Evolutionary conservation across 108 stramenopile genomes (phyloP).

Genomic region (Schizochytrium sp.): DNA sequence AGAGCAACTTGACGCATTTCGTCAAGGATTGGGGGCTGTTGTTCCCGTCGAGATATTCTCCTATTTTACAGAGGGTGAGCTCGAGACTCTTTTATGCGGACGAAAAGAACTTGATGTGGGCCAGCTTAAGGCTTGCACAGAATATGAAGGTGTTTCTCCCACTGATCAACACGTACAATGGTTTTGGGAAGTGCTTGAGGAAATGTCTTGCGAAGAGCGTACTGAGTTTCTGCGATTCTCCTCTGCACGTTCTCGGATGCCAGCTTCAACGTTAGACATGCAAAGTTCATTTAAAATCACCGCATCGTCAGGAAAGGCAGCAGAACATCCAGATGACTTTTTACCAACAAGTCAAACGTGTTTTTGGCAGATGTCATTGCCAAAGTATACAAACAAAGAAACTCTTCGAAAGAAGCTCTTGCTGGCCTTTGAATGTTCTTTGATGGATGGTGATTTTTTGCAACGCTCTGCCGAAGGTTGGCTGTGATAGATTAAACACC

Average conservation of each 20-base stretch:
- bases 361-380: constrained; percentile 92
- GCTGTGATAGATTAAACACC: neutral
- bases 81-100: constrained; percentile 89
- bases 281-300: constrained; percentile 75
- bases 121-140: constrained; percentile 84
- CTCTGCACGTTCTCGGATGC: constrained; percentile 94
- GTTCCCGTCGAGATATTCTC: constrained; percentile 90
- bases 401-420: constrained; percentile 85
- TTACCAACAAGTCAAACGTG: constrained; percentile 95
- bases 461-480: constrained; percentile 72
- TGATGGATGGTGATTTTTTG: constrained; percentile 97
- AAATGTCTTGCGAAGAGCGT: constrained; percentile 87
- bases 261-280: constrained; percentile 86
- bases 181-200: constrained; percentile 92
- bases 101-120: constrained; percentile 94
- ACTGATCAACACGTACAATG: constrained; percentile 81
- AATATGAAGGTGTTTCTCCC: constrained; percentile 89
- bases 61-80: constrained; percentile 85
- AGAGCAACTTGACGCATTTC: constrained; percentile 84
- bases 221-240: constrained; percentile 94
- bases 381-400: constrained; percentile 86
- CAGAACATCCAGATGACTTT: constrained; percentile 80
- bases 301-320: constrained; percentile 72
- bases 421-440: constrained; percentile 93
- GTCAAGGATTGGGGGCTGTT: constrained; percentile 89